Evolutionary conservation across 1,139 yeast species (phyloP).

Genomic region (Blastobotrys malaysiensis): DNA sequence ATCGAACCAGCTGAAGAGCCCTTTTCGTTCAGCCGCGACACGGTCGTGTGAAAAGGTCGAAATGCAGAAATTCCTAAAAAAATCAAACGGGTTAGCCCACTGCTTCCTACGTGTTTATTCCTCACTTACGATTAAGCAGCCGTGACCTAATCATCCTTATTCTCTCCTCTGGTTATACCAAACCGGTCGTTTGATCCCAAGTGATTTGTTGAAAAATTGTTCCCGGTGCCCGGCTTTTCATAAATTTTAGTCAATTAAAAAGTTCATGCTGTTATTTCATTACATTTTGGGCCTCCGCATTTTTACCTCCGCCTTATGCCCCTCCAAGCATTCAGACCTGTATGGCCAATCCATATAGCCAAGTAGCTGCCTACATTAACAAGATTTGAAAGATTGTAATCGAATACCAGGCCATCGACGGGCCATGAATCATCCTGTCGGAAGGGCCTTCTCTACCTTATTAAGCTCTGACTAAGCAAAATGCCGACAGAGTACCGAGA

Average conservation of each 20-base stretch:
- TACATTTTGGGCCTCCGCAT: no score
- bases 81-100: not conserved
- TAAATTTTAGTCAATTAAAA: no score
- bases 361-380: no score
- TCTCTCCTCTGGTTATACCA: not conserved
- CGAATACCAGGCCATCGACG: no score
- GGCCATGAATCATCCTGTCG: no score
- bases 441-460: no score
- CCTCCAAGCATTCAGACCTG: no score
- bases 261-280: no score
- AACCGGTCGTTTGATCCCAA: not conserved
- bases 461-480: not conserved
- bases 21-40: not conserved
- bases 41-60: not conserved
- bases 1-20: constrained; percentile 15
- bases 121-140: not conserved
- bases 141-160: not conserved
- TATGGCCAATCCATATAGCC: no score
- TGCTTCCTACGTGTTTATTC: not conserved
- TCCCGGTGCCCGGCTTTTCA: not conserved
- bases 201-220: not conserved
- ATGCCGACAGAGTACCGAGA: not conserved
- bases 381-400: no score
- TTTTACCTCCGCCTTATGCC: no score
- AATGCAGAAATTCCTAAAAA: not conserved